Conservation (phyloP, 1,284 basidiomycete genomes). For the Rhodofomes roseus region DNA sequence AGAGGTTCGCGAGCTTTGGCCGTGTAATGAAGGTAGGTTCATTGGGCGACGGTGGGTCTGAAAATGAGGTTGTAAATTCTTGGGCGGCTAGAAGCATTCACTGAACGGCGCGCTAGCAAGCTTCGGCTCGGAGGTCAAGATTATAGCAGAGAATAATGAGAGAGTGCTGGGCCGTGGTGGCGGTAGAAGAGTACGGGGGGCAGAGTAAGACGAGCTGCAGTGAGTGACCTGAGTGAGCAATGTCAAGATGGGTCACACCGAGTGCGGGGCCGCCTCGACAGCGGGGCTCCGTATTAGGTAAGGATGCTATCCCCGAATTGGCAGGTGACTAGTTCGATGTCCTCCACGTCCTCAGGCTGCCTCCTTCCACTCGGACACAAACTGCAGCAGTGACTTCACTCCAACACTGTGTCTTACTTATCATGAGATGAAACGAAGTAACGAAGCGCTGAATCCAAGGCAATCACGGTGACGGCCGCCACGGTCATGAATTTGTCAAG, state of each 20-base stretch:
- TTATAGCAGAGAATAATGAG: not conserved
- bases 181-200: not conserved
- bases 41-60: not conserved
- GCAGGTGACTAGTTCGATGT: not conserved
- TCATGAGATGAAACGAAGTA: too few species aligned
- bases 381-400: too few species aligned
- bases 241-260: not conserved
- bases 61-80: not conserved
- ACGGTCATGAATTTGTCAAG: too few species aligned
- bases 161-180: not conserved
- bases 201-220: not conserved
- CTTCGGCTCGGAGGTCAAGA: not conserved
- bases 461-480: too few species aligned
- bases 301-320: not conserved
- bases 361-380: too few species aligned
- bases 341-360: too few species aligned
- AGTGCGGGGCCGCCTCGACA: not conserved
- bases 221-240: not conserved
- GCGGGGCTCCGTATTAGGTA: not conserved
- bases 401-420: too few species aligned
- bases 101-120: not conserved
- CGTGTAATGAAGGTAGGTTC: conserved; percentile 1
- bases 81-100: conserved; percentile 1
- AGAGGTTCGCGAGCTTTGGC: not conserved
- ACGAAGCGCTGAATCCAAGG: too few species aligned